Evolutionary conservation across 345 rosid species (phyloP).

Genomic region (Mercurialis annua): DNA sequence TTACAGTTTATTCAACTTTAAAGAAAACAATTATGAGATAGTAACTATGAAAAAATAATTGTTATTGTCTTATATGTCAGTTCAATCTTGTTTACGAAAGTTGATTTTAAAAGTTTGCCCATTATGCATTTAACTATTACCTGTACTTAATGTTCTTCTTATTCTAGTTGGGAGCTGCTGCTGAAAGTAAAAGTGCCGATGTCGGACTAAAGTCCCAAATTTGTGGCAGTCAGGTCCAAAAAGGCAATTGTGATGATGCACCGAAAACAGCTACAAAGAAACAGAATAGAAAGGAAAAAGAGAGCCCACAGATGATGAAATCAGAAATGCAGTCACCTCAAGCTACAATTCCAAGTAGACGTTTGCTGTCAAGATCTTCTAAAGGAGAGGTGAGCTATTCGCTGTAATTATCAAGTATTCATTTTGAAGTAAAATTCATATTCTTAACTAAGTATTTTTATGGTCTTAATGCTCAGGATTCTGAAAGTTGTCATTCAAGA

Average conservation of each 20-base stretch:
- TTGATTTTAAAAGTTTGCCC: background rate
- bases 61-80: background rate
- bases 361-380: conserved; percentile 21
- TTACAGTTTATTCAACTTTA: background rate
- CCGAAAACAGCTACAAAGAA: conserved; percentile 26
- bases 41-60: background rate
- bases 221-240: conserved; percentile 21
- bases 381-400: conserved; percentile 31
- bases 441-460: conserved; percentile 4
- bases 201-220: conserved; percentile 29
- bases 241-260: conserved; percentile 17
- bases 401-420: background rate
- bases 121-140: conserved; percentile 3
- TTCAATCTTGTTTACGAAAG: background rate
- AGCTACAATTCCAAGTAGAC: conserved; percentile 26
- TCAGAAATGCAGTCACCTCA: conserved; percentile 30
- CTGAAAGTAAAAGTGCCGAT: conserved; percentile 20
- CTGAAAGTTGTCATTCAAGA: conserved; percentile 35
- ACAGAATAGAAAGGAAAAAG: conserved; percentile 28
- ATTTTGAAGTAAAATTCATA: background rate
- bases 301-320: conserved; percentile 26
- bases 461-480: conserved; percentile 35
- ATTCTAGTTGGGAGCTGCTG: conserved; percentile 27
- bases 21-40: background rate
- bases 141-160: conserved; percentile 1